Evolutionary conservation across 495 filamentous ascomycete genomes (phyloP), one percentile per base, ranked within the genome.

Genomic region (Aeminium ludgeri): DNA sequence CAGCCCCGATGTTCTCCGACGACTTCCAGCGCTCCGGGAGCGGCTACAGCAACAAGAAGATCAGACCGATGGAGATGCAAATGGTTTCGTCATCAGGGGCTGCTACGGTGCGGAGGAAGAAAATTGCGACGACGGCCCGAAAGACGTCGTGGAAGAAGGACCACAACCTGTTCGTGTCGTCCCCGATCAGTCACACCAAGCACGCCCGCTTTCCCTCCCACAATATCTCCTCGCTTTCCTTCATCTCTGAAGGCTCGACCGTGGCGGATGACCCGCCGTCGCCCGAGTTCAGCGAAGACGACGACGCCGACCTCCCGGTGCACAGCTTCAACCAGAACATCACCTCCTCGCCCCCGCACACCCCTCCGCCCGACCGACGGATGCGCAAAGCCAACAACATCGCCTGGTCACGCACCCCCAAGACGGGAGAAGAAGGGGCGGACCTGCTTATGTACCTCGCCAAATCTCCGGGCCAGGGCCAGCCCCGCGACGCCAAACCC

Each of bases 371-470:
- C 1, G 54, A 59, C 52, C 39, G 51, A 13, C 58, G 41, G 33
- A 50, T 43, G 46, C 43, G 43, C 46, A 61, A 54, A 35, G 39
- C 31, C 36, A 55, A 55, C 31, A 55, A 51, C 33, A 49, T 49
- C 12, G 43, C 52, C 18, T 50, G 48, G 40, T 50, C 54, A 23
- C 60, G 58, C 18, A 55, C 55, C 16, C 55, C 49, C 20, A 49
- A 52, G 35, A 46, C 45, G n/a, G 81, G 78, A 37, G 78, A 89
- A 54, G 82, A 89, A 55, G 89, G 84, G 15, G 91, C 85, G 6
- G 87, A 91, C 60, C 65, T 96, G 28, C 70, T 99, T 13, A 66
- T 99, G 30, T 94, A 86, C 58, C 72, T 99, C 20, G 86, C 87
- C 46, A 80, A 86, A 27, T 95, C 89, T 15, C 89, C 89, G 0